Evolutionary conservation across 352 stramenopile genomes (phyloP).

Genomic region (Nothophytophthora sp.): DNA sequence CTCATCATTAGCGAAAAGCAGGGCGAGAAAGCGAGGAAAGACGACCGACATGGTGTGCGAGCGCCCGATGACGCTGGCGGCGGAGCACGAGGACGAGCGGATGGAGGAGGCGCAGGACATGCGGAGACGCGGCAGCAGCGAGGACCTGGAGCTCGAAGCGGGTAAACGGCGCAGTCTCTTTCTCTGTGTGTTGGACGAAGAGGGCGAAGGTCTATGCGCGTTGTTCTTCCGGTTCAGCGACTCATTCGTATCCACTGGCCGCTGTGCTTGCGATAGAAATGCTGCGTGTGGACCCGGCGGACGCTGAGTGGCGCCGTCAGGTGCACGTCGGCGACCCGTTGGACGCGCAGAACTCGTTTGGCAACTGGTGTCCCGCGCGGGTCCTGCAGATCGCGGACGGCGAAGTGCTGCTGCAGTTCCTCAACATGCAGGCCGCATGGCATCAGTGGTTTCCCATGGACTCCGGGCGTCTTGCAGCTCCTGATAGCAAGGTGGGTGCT

Average conservation of each 20-base stretch:
- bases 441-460: constrained; percentile 64
- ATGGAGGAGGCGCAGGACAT: constrained; percentile 23
- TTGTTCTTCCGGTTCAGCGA: too few species aligned
- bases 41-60: constrained; percentile 59
- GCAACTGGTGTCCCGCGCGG: constrained; percentile 80
- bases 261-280: constrained; percentile 62
- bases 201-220: constrained; percentile 4
- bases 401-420: constrained; percentile 67
- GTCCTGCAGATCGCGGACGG: constrained; percentile 59
- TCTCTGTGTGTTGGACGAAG: too few species aligned
- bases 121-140: constrained; percentile 28
- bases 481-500: constrained; percentile 51
- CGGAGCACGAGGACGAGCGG: constrained; percentile 12
- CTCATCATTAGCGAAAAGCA: constrained; percentile 6
- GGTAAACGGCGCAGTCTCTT: constrained; percentile 35
- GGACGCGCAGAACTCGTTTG: constrained; percentile 82
- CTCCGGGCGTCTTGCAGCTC: constrained; percentile 58
- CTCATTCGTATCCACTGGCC: neutral
- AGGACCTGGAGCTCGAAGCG: constrained; percentile 83
- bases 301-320: constrained; percentile 72
- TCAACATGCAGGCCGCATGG: constrained; percentile 86
- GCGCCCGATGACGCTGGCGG: constrained; percentile 13
- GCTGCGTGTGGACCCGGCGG: constrained; percentile 74
- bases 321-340: constrained; percentile 63
- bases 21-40: neutral